phyloP scores from a whole-genome alignment of 768 basidiomycete species.

The Steccherinum ochraceum region DNA sequence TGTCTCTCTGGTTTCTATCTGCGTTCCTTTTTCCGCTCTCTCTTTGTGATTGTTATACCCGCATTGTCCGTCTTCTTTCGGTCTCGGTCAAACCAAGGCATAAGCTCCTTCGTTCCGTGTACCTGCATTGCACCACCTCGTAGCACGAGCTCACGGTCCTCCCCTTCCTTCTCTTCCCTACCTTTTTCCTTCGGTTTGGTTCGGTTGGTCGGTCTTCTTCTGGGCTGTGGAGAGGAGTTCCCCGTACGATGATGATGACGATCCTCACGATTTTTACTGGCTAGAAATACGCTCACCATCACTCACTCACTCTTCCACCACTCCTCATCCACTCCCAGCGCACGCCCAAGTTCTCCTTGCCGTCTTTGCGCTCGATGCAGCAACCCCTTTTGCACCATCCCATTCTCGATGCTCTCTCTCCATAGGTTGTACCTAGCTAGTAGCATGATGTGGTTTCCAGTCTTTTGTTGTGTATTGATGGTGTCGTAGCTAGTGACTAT shows the following conservation, averaged over 20 bases:
- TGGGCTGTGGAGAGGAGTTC: background rate
- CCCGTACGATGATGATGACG: conserved; percentile 1
- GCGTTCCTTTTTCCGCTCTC: background rate
- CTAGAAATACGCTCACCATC: conserved; percentile 4
- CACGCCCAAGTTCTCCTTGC: conserved; percentile 8
- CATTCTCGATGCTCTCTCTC: background rate
- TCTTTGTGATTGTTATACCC: background rate
- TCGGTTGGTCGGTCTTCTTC: background rate
- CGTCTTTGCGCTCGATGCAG: conserved; percentile 1
- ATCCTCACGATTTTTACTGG: conserved; percentile 9
- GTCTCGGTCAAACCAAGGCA: too few species aligned
- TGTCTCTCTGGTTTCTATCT: conserved; percentile 1
- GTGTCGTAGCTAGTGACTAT: background rate
- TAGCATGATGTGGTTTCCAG: background rate
- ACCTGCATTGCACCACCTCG: conserved; percentile 3
- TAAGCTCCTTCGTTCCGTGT: too few species aligned
- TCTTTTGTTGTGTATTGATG: background rate
- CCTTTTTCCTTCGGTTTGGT: background rate
- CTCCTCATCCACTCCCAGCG: background rate
- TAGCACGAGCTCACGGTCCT: conserved; percentile 1
- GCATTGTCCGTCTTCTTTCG: background rate
- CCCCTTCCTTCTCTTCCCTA: background rate
- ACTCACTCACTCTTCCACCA: background rate
- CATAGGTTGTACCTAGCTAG: background rate
- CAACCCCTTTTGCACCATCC: too few species aligned